phyloP scores from a whole-genome alignment of 2,329 filamentous ascomycete genomes.

The Clonostachys byssicola region DNA sequence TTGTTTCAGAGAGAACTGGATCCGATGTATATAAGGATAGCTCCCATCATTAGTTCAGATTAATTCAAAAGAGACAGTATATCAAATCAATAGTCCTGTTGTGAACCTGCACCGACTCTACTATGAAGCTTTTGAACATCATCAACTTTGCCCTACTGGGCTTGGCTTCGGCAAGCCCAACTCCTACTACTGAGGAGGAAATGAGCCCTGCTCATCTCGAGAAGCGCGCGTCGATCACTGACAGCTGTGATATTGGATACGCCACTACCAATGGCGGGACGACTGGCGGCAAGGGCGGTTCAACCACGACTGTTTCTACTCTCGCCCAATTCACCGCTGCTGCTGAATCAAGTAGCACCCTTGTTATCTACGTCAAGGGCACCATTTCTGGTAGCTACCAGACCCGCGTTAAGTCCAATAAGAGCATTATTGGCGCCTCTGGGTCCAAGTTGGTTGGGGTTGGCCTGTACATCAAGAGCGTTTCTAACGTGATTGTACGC shows the following conservation, averaged over 20 bases:
- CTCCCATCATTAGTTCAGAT: too few relatives aligned
- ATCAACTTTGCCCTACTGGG: too few relatives aligned
- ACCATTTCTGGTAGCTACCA: constrained; percentile 17
- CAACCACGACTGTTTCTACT: constrained; percentile 16
- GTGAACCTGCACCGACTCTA: too few relatives aligned
- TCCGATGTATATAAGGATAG: too few relatives aligned
- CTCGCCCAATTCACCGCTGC: constrained; percentile 15
- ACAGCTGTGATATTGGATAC: constrained; percentile 30
- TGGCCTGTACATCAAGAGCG: constrained; percentile 40
- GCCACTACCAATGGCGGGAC: constrained; percentile 25
- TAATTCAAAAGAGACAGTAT: too few relatives aligned
- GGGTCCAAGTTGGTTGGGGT: constrained; percentile 28
- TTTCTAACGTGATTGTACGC: constrained; percentile 50
- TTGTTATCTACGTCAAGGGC: constrained; percentile 19
- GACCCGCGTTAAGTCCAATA: constrained; percentile 28
- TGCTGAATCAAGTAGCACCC: constrained; percentile 13
- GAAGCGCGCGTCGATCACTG: constrained; percentile 9
- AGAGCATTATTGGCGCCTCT: constrained; percentile 31
- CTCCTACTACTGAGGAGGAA: too few relatives aligned
- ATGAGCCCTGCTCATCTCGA: neutral
- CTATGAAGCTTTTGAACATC: too few relatives aligned
- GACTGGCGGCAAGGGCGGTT: constrained; percentile 16
- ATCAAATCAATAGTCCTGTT: too few relatives aligned
- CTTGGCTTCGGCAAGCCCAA: too few relatives aligned
- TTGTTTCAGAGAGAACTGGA: too few relatives aligned